Base-by-base conservation (phyloP, 2,329 filamentous ascomycete species). In the Colletotrichum gloeosporioides region DNA sequence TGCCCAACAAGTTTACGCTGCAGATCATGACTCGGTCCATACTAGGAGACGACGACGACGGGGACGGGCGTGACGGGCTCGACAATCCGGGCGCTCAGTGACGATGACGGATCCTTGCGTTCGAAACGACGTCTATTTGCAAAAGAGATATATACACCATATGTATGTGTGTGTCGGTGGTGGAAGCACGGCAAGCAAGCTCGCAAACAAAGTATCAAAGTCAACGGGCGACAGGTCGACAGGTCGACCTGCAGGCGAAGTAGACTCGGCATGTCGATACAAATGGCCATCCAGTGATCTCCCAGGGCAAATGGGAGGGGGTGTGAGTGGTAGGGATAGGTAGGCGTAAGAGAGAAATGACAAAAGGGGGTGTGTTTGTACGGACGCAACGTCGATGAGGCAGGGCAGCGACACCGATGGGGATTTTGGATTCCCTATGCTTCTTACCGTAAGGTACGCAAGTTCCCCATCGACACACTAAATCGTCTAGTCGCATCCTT, bases 21-120 rank as follows among this genome's bases (percentile, higher is more conserved):
- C 57, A 63, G 71, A 68, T 67, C 75, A 75, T 77, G 75, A 77
- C 75, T 77, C 75, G 75, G 57, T 67, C 25, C 25, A 59, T 49
- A 49, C 10, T 22, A 49, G 44, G 44, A 49, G 44, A 49, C 44
- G 59, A 64, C 32, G 22, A 22, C 15, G 69, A 55, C 34, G 39
- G 16, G 36, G 39, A n/a, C 36, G 36, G 39, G 39, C 18, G 18
- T n/a, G 39, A 44, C 39, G 39, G 49, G 36, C 34, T 65, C 25
- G 29, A 53, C 25, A 32, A 29, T 27, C 63, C 64, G 34, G 32
- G 53, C 64, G 22, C 29, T 44, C 49, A 61, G 65, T 53, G 57
- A 36, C 64, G 44, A 65, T 39, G 55, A 57, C n/a, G 57, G 49
- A 31, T 75, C 29, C 39, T 73, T 63, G 36, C 34, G 15, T 15